These are phyloP conservation scores for Coemansia sp. DNA, from an alignment of 192 early-diverging fungal species.

Conservation along the genomic window DNA sequence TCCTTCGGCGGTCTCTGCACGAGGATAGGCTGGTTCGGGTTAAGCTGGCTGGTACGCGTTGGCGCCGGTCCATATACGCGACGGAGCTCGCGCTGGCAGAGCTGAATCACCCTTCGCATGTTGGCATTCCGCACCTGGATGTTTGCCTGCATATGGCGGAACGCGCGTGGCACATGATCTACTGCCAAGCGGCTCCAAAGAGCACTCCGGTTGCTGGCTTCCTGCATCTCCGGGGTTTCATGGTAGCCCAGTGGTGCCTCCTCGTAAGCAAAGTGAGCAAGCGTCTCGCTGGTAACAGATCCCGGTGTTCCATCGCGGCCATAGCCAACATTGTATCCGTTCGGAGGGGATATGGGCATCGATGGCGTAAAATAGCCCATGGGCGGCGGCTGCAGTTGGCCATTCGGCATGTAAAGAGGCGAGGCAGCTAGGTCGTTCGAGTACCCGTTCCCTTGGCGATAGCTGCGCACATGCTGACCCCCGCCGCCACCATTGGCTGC, in stretches of 20 bases:
- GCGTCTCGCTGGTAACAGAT: conserved; percentile 30
- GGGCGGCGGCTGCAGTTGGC: conserved; percentile 24
- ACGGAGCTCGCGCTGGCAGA: conserved; percentile 74
- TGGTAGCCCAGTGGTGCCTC: not conserved
- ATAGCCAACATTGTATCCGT: conserved; percentile 21
- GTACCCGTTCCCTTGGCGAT: conserved; percentile 18
- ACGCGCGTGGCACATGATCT: conserved; percentile 49
- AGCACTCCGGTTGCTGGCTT: conserved; percentile 3
- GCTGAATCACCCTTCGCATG: conserved; percentile 70
- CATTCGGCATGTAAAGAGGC: conserved; percentile 5
- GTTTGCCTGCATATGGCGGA: conserved; percentile 44
- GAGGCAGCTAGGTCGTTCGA: conserved; percentile 14
- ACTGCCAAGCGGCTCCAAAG: conserved; percentile 33
- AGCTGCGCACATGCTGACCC: conserved; percentile 1
- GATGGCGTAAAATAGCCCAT: conserved; percentile 54
- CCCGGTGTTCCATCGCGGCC: conserved; percentile 23
- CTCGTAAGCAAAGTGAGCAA: conserved; percentile 22
- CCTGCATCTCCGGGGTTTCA: conserved; percentile 6
- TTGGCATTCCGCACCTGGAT: conserved; percentile 56
- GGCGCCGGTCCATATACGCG: conserved; percentile 59
- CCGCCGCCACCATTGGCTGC: not conserved
- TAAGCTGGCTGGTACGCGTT: conserved; percentile 37
- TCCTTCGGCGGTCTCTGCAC: conserved; percentile 60
- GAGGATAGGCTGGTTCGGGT: conserved; percentile 29
- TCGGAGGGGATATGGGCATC: conserved; percentile 26